Conservation (phyloP, 2,329 filamentous ascomycete genomes). For the Xylariaceae sp. region DNA sequence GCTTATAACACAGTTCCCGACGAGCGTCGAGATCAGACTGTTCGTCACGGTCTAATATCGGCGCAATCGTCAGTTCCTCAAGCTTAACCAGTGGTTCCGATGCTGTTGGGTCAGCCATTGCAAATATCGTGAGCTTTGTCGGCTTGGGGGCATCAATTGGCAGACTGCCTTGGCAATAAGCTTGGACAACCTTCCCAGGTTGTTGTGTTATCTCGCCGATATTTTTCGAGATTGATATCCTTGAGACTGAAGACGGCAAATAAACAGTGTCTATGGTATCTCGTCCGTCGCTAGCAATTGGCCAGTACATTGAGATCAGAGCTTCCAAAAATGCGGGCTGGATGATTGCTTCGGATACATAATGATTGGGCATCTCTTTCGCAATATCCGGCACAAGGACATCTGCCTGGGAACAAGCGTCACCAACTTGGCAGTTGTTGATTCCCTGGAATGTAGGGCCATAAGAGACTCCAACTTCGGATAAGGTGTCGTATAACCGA, state of each 20-base stretch:
- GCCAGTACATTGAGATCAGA: constrained; percentile 50
- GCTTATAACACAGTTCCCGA: constrained; percentile 54
- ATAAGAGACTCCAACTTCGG: constrained; percentile 55
- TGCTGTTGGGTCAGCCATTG: constrained; percentile 35
- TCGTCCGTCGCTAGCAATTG: constrained; percentile 42
- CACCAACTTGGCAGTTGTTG: constrained; percentile 50
- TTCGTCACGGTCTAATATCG: constrained; percentile 46
- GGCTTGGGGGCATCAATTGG: constrained; percentile 40
- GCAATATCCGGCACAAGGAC: constrained; percentile 45
- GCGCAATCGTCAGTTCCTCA: constrained; percentile 47
- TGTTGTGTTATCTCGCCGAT: constrained; percentile 36
- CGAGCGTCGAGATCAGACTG: constrained; percentile 38
- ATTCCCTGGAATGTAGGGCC: constrained; percentile 59
- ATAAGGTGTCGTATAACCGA: constrained; percentile 54
- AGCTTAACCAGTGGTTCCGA: constrained; percentile 45
- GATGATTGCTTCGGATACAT: constrained; percentile 42
- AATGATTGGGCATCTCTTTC: constrained; percentile 48
- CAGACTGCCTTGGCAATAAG: constrained; percentile 45
- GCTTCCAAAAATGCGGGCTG: constrained; percentile 50
- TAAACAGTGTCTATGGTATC: constrained; percentile 46
- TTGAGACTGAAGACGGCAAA: constrained; percentile 49
- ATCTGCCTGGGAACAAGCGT: constrained; percentile 42
- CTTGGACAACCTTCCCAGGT: constrained; percentile 42
- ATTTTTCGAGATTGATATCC: constrained; percentile 44
- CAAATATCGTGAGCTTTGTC: constrained; percentile 46